A percentile compares a stretch with the other conserved stretches of the same genome.
Evolutionary conservation across 768 basidiomycete species (phyloP).

Genomic region (Termitomyces sp.): DNA sequence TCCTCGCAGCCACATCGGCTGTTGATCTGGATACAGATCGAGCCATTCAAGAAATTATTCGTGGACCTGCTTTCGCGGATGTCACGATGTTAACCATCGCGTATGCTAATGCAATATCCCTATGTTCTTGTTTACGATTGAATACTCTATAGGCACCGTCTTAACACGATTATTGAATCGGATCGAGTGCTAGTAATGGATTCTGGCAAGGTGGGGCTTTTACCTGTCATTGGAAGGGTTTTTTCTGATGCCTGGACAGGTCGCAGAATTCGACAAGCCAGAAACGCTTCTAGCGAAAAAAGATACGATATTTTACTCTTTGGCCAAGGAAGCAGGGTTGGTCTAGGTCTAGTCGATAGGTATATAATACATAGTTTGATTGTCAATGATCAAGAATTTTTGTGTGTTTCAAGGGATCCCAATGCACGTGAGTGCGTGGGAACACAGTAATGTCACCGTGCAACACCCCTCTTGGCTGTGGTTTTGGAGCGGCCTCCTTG

Average conservation of each 20-base stretch:
- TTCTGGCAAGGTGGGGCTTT: slow-evolving; percentile 52
- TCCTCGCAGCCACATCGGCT: slow-evolving; percentile 67
- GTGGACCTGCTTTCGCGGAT: slow-evolving; percentile 68
- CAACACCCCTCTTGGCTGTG: slow-evolving; percentile 3
- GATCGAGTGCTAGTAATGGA: slow-evolving; percentile 81
- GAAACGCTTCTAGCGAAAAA: slow-evolving; percentile 52
- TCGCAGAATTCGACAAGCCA: slow-evolving; percentile 82
- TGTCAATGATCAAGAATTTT: not conserved
- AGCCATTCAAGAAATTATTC: slow-evolving; percentile 84
- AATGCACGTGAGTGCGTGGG: slow-evolving; percentile 10
- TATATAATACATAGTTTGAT: not conserved
- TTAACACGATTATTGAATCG: slow-evolving; percentile 82
- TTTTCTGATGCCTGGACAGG: slow-evolving; percentile 22
- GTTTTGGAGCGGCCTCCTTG: slow-evolving; percentile 6
- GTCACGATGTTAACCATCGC: slow-evolving; percentile 88
- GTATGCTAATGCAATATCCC: slow-evolving; percentile 34
- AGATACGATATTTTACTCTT: slow-evolving; percentile 53
- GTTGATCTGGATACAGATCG: slow-evolving; percentile 89
- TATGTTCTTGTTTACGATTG: not conserved
- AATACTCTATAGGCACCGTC: slow-evolving; percentile 48
- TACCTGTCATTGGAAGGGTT: not conserved
- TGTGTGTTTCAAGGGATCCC: not conserved
- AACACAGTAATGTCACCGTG: slow-evolving; percentile 13
- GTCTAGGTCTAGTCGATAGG: slow-evolving; percentile 1
- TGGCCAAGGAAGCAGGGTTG: slow-evolving; percentile 64